Percentiles rank a stretch among this genome's conserved stretches.
phyloP scores from a whole-genome alignment of 306 rosid genomes.

The Dicorynia guianensis region DNA sequence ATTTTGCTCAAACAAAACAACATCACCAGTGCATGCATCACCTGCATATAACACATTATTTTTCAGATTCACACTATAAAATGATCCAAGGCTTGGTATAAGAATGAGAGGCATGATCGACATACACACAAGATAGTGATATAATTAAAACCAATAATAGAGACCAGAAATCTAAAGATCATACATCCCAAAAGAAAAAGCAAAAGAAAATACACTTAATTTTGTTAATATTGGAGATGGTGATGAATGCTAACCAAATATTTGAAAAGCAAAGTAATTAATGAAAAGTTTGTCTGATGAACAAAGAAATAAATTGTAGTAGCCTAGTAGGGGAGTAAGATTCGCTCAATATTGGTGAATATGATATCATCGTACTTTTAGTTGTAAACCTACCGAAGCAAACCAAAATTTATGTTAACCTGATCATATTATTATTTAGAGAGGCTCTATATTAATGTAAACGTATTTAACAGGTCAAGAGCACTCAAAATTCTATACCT shows the following conservation, averaged over 20 bases:
- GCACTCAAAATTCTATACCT: slow-evolving; percentile 50
- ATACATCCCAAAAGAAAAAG: not conserved
- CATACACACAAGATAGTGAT: slow-evolving; percentile 10
- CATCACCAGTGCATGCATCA: slow-evolving; percentile 91
- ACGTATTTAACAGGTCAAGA: not conserved
- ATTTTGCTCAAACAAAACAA: slow-evolving; percentile 90
- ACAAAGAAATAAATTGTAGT: not conserved
- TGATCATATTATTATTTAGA: not conserved
- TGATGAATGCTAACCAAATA: slow-evolving; percentile 9
- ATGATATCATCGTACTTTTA: not conserved
- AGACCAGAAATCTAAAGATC: slow-evolving; percentile 1
- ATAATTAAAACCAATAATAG: not conserved
- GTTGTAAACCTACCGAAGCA: slow-evolving; percentile 2
- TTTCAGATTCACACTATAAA: slow-evolving; percentile 3
- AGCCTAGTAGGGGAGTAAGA: not conserved
- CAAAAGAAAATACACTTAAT: not conserved
- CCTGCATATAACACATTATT: slow-evolving; percentile 59
- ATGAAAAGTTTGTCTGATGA: not conserved
- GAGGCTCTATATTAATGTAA: slow-evolving; percentile 12
- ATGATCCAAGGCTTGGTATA: not conserved
- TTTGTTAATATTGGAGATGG: not conserved
- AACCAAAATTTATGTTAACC: slow-evolving; percentile 14
- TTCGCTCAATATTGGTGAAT: not conserved
- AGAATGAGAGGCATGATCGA: slow-evolving; percentile 8
- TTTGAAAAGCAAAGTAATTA: not conserved